Evolutionary conservation across 1,139 yeast genomes (phyloP), one percentile per base, ranked within the genome.

Genomic region (Diutina neorugosa): DNA sequence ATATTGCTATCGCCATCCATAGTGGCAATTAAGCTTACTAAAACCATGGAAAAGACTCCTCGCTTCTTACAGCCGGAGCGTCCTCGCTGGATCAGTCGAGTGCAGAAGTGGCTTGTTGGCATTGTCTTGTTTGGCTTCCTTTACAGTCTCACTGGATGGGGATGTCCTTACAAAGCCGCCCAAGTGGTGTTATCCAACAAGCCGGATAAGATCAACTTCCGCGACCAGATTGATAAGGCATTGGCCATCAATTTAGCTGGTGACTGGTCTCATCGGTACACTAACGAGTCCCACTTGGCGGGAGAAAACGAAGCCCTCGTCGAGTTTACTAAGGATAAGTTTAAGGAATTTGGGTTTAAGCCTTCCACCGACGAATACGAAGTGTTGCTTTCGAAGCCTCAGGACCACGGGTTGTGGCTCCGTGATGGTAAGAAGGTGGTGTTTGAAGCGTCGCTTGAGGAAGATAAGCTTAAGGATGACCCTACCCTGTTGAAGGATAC

Each of bases 391-490:
- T 51, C 85, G 7, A 63, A 72, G 7, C 76, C 74, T 20, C 78
- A 76, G 51, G 71, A 65, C 25, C 69, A 83, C 55, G 65, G 69
- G 47, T 65, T 84, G 47, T 52, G 76, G 40, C 68, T 68, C 51
- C 53, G 60, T 18, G 58, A 63, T 20, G 9, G 64, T 2, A 61
- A 69, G 11, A 34, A 51, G 14, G 64, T 74, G 8, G 65, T 77
- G 47, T 87, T 81, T 65, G 70, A 73, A 55, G 90, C 96, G 4
- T 73, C 82, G 1, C 72, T 88, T 57, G 71, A 73, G 57, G 96
- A 89, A 66, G 96, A 89, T 62, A 82, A 68, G 14, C 62, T 89
- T 44, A 69, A 77, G 12, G 86, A 86, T 55, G 97, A 90, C 65
- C 77, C 80, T 40, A 83, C 90, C 41, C 76, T 95, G 0, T 63